phyloP scores from a whole-genome alignment of 2,329 filamentous ascomycete species.

The Hypomyces perniciosus region DNA sequence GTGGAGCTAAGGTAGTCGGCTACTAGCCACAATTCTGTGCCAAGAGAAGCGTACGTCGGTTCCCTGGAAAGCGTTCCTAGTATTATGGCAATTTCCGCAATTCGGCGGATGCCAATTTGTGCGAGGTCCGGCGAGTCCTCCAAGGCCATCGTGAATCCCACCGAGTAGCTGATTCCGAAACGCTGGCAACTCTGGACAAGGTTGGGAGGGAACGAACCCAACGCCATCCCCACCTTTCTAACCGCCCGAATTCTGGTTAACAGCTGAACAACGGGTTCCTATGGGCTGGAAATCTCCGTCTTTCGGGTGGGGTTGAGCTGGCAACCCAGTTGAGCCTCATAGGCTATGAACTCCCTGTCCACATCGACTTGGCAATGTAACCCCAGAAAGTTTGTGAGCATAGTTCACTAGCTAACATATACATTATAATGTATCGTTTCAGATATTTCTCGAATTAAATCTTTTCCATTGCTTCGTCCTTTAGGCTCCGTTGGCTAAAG shows the following conservation, averaged over 20 bases:
- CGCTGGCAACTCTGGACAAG: not conserved
- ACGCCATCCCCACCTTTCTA: not conserved
- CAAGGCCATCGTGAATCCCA: not conserved
- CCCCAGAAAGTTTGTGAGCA: no score
- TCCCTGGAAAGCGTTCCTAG: not conserved
- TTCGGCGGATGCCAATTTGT: not conserved
- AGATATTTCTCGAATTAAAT: no score
- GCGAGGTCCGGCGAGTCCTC: not conserved
- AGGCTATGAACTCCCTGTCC: no score
- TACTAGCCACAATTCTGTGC: not conserved
- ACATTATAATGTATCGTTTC: no score
- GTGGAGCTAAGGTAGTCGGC: not conserved
- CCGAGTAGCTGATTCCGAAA: not conserved
- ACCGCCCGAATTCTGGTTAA: no score
- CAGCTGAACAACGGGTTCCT: not conserved
- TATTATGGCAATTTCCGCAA: not conserved
- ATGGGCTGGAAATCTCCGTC: not conserved
- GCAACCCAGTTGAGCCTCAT: not conserved
- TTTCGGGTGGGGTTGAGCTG: not conserved
- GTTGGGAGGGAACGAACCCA: not conserved
- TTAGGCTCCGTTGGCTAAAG: no score
- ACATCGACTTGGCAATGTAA: no score
- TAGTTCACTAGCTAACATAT: no score
- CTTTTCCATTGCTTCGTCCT: no score
- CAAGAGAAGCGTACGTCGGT: not conserved